phyloP scores from a whole-genome alignment of 257 asterid species.

The Mitragyna speciosa region DNA sequence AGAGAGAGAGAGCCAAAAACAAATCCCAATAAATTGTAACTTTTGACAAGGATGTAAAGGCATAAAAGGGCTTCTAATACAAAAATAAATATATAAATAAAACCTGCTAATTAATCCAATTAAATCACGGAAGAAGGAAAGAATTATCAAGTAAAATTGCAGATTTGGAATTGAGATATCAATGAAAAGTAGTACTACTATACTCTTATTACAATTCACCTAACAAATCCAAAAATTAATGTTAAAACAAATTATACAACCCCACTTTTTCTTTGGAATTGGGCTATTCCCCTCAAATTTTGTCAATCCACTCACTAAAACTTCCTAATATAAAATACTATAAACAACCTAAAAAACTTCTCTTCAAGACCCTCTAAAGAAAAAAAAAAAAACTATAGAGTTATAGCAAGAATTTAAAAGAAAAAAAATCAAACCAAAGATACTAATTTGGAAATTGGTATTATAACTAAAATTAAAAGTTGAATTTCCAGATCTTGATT shows the following conservation, averaged over 20 bases:
- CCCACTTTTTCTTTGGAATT: constrained; percentile 5
- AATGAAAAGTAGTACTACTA: not conserved
- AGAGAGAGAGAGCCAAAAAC: too few species aligned
- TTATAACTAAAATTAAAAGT: constrained; percentile 36
- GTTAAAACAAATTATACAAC: not conserved
- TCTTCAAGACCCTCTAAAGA: not conserved
- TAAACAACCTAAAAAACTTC: constrained; percentile 17
- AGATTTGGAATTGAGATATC: not conserved
- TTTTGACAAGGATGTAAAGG: too few species aligned
- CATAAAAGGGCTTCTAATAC: too few species aligned
- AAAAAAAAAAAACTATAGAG: not conserved
- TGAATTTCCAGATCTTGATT: constrained; percentile 86
- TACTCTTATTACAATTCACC: constrained; percentile 10
- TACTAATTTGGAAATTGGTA: not conserved
- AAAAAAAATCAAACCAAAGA: not conserved
- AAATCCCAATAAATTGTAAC: too few species aligned
- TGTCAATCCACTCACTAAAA: constrained; percentile 14
- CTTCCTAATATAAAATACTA: constrained; percentile 4
- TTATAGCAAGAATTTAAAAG: not conserved
- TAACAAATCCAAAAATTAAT: not conserved
- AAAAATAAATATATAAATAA: too few species aligned
- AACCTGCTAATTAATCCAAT: too few species aligned
- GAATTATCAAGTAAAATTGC: not conserved
- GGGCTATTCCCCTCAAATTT: constrained; percentile 11
- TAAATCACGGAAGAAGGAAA: too few species aligned